Evolutionary conservation across 352 stramenopile species (phyloP).

Genomic region (Phytopythium delawarense): DNA sequence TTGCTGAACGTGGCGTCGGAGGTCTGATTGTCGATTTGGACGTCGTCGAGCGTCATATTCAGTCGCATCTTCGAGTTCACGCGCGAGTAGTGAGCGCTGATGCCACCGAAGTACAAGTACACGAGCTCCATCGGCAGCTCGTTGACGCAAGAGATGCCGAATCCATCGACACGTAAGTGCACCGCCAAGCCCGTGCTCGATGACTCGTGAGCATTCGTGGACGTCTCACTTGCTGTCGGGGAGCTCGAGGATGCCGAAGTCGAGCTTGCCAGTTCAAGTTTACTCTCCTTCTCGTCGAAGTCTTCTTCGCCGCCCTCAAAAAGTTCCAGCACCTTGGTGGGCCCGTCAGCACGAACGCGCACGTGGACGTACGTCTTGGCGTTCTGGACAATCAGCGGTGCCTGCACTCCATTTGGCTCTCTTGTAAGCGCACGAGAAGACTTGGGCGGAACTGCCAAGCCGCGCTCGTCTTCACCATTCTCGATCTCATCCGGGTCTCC

Average conservation of each 20-base stretch:
- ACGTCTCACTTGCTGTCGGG: conserved; percentile 69
- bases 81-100: conserved; percentile 73
- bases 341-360: conserved; percentile 81
- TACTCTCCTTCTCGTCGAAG: conserved; percentile 78
- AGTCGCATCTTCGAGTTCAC: conserved; percentile 82
- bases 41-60: conserved; percentile 79
- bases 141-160: conserved; percentile 87
- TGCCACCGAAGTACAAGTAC: conserved; percentile 81
- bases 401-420: background rate
- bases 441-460: background rate
- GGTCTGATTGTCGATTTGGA: conserved; percentile 88
- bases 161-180: conserved; percentile 65
- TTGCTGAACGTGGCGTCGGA: conserved; percentile 84
- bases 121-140: conserved; percentile 82
- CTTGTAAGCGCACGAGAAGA: conserved; percentile 3
- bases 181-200: conserved; percentile 63
- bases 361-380: conserved; percentile 87
- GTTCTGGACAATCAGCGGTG: conserved; percentile 40
- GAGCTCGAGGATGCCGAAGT: conserved; percentile 60
- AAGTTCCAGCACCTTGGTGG: conserved; percentile 89
- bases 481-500: background rate
- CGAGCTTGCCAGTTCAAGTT: conserved; percentile 67
- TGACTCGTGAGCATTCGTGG: conserved; percentile 63
- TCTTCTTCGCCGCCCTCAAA: conserved; percentile 88
- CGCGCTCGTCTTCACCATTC: background rate